A percentile compares a stretch with the other conserved stretches of the same genome.
phyloP scores from a whole-genome alignment of 2,329 filamentous ascomycete genomes.

The Calycina herbarum region DNA sequence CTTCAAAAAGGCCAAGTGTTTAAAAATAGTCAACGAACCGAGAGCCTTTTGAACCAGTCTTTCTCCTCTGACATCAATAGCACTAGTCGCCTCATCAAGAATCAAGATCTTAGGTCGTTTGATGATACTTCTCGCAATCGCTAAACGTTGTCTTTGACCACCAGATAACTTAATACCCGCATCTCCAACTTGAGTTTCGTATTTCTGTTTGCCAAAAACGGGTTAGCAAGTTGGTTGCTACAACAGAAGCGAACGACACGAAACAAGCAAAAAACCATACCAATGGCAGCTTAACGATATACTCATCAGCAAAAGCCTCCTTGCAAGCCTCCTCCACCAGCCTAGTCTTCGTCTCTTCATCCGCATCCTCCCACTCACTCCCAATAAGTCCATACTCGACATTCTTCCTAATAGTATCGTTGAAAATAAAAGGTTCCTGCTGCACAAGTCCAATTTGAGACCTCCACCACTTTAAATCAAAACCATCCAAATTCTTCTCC shows the following conservation, averaged over 20 bases:
- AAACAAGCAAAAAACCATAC: constrained; percentile 34
- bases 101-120: constrained; percentile 67
- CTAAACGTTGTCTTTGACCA: constrained; percentile 76
- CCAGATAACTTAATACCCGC: constrained; percentile 76
- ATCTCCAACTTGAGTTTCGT: constrained; percentile 74
- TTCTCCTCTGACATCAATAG: constrained; percentile 48
- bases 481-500: constrained; percentile 52
- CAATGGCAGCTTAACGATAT: constrained; percentile 62
- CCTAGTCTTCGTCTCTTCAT: constrained; percentile 55
- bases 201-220: constrained; percentile 50
- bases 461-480: constrained; percentile 63
- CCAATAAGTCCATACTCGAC: constrained; percentile 59
- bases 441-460: constrained; percentile 65
- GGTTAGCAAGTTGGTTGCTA: constrained; percentile 12
- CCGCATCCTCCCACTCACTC: constrained; percentile 51
- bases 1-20: background rate
- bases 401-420: constrained; percentile 63
- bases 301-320: constrained; percentile 69
- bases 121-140: constrained; percentile 70
- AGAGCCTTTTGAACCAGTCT: constrained; percentile 52
- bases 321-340: constrained; percentile 64
- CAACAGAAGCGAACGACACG: background rate
- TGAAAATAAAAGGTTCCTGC: constrained; percentile 69
- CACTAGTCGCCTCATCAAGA: constrained; percentile 68
- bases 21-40: background rate